Evolutionary conservation across 805 yeast species (phyloP).

Genomic region (Candida insectorum): DNA sequence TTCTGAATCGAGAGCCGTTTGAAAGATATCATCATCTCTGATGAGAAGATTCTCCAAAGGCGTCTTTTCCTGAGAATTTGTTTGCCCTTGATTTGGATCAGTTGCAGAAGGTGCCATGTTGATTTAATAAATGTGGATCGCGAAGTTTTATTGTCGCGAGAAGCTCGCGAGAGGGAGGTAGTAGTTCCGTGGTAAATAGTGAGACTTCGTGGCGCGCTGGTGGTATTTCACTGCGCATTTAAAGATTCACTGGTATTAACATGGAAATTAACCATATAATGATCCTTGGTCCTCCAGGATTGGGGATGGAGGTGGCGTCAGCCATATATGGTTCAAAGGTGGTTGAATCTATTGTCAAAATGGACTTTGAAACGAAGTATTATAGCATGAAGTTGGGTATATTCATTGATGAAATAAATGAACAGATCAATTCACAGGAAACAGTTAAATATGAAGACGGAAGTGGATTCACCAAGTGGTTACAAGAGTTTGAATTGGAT

Average conservation of each 20-base stretch:
- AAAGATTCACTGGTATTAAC: no score
- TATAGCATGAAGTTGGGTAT: slow-evolving; percentile 25
- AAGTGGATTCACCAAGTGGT: slow-evolving; percentile 23
- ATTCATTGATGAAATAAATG: slow-evolving; percentile 29
- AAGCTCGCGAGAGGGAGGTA: no score
- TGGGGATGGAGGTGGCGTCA: no score
- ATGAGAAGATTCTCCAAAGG: slow-evolving; percentile 36
- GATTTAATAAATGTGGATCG: no score
- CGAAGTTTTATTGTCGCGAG: no score
- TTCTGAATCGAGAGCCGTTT: slow-evolving; percentile 50
- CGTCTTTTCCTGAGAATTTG: slow-evolving; percentile 17
- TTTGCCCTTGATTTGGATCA: neutral
- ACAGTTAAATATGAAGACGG: slow-evolving; percentile 10
- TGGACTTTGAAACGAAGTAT: slow-evolving; percentile 28
- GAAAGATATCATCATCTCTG: slow-evolving; percentile 41
- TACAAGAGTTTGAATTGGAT: slow-evolving; percentile 29
- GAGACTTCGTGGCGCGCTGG: no score
- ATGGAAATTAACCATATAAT: slow-evolving; percentile 45
- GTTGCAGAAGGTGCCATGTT: slow-evolving; percentile 11
- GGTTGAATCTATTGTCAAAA: slow-evolving; percentile 26
- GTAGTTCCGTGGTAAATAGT: no score
- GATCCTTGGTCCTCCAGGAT: slow-evolving; percentile 41
- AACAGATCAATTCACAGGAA: neutral
- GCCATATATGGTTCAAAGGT: no score
- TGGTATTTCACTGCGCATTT: no score